Evolutionary conservation across 805 yeast species (phyloP), one percentile per base, ranked within the genome.

Genomic region (Torulaspora franciscae): DNA sequence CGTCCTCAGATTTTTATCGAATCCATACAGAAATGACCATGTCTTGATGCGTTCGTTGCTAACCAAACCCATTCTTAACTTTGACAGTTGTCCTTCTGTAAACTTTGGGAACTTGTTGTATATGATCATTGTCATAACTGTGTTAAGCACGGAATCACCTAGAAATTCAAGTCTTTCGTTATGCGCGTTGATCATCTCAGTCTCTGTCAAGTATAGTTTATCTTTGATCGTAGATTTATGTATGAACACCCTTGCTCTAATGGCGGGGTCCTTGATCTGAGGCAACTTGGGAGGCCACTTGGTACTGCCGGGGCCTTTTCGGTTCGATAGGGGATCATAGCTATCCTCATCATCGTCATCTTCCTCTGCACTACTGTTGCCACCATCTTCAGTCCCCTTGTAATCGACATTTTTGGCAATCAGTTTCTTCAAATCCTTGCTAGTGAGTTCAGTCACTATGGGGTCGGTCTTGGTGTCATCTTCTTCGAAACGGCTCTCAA

Each of bases 111-210:
- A 85, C 44, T 74, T 65, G 23, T 76, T 72, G 56, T 74, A 88
- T 13, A 87, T 70, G 33, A 90, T 72, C 46, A 76, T 68, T 0
- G 96, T 83, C 43, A 85, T 80, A n/a, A 82, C 69, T 43, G 75
- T 76, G 58, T 86, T 85, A 47, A 91, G 68, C 15, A 88, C 76
- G 1, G 97, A 81, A 67, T 91, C 98, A 11, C 98, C 98, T 35
- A 87, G 68, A 59, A 88, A 91, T 67, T 91, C 98, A 17, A 89
- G 69, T 40, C 96, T 73, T 70, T 90, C 97, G 62, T 91, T 86
- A 55, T 87, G 90, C 2, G 81, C 69, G 41, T 73, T 68, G 22
- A 83, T 68, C 42, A 76, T 69, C 51, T 83, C 91, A 3, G 67
- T 63, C 40, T 74, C 77, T n/a, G 77, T 68, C 38, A 82, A 62